Conservation (phyloP, 768 basidiomycete species). For the Agaricus sinodeliciosus region DNA sequence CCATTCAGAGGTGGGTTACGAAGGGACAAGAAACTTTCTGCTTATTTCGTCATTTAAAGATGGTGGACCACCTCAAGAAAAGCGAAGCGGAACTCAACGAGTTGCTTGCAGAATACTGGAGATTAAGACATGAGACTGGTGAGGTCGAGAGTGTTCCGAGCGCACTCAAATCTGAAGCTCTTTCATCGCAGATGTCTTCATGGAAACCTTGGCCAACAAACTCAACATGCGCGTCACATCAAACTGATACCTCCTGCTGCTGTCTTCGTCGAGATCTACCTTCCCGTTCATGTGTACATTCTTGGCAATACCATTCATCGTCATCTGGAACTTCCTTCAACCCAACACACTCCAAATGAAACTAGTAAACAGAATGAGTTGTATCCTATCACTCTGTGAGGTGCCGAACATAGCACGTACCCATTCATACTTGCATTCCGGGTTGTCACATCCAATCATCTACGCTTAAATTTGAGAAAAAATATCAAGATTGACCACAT, state of each 20-base stretch:
- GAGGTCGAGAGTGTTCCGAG: slow-evolving; percentile 1
- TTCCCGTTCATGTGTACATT: slow-evolving; percentile 34
- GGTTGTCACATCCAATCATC: slow-evolving; percentile 87
- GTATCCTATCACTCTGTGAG: neutral
- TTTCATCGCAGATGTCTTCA: slow-evolving; percentile 61
- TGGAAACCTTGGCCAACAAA: slow-evolving; percentile 82
- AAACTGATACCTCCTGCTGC: slow-evolving; percentile 14
- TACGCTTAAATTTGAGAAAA: slow-evolving; percentile 20
- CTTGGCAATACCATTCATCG: slow-evolving; percentile 63
- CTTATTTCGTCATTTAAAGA: slow-evolving; percentile 34
- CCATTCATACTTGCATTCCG: slow-evolving; percentile 75
- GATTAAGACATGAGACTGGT: slow-evolving; percentile 73
- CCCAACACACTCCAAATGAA: slow-evolving; percentile 65
- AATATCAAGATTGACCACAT: slow-evolving; percentile 7
- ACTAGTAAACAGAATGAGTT: slow-evolving; percentile 34
- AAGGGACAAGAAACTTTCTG: neutral
- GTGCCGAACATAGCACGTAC: slow-evolving; percentile 36
- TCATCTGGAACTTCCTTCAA: slow-evolving; percentile 52
- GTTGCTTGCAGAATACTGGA: slow-evolving; percentile 80
- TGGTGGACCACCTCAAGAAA: slow-evolving; percentile 64
- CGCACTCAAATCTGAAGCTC: neutral
- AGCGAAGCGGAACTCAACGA: slow-evolving; percentile 79
- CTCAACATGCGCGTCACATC: slow-evolving; percentile 48
- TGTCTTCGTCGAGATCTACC: slow-evolving; percentile 24
- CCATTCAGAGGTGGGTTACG: slow-evolving; percentile 48